These are phyloP conservation scores for Kodamaea kaohsiungensis DNA, from an alignment of 805 yeast genomes.

Conservation along the genomic window DNA sequence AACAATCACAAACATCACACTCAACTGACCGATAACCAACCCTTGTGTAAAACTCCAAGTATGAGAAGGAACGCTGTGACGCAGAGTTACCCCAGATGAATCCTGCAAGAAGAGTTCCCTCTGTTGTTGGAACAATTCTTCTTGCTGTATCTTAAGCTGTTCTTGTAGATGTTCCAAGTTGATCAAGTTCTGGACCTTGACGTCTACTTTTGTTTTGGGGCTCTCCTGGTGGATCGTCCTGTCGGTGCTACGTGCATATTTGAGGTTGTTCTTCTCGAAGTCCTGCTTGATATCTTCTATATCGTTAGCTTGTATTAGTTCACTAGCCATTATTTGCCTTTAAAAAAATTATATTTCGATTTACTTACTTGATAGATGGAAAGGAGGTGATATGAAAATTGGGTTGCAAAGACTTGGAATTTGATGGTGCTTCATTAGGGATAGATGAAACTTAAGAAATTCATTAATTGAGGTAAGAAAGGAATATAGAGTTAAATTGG, in stretches of 20 bases:
- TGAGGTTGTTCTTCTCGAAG: background rate
- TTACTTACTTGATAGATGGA: background rate
- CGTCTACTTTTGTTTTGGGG: conserved; percentile 6
- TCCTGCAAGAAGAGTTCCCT: conserved; percentile 23
- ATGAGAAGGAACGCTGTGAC: conserved; percentile 11
- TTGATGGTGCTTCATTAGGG: too few species aligned
- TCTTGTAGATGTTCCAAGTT: conserved; percentile 23
- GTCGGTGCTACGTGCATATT: background rate
- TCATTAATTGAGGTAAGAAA: too few species aligned
- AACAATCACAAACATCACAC: conserved; percentile 62
- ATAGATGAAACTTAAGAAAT: background rate
- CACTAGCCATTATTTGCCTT: conserved; percentile 3
- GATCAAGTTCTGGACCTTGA: conserved; percentile 11
- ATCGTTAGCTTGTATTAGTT: background rate
- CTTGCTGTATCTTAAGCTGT: conserved; percentile 32
- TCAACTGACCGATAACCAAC: conserved; percentile 67
- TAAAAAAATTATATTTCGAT: background rate
- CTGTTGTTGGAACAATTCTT: conserved; percentile 30
- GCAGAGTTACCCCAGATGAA: conserved; percentile 5
- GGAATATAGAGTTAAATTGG: too few species aligned
- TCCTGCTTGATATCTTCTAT: background rate
- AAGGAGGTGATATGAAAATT: background rate
- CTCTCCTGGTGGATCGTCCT: background rate
- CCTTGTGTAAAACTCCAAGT: conserved; percentile 79
- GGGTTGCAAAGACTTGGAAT: background rate